phyloP scores from a whole-genome alignment of 345 rosid species.

The Eucalyptus polyanthemos region DNA sequence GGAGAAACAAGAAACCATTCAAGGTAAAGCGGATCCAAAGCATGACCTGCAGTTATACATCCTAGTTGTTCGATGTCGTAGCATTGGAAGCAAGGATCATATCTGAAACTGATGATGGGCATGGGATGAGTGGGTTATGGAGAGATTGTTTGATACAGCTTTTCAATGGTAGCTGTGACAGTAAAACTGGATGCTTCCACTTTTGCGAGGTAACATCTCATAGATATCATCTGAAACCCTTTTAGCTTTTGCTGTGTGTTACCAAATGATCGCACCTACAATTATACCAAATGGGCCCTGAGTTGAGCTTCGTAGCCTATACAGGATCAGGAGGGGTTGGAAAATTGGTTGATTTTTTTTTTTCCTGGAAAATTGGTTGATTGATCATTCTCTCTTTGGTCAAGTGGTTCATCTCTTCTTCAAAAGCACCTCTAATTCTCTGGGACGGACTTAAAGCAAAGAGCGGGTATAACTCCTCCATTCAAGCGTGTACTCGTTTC shows the following conservation, averaged over 20 bases:
- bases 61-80: background rate
- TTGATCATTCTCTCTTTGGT: background rate
- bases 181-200: background rate
- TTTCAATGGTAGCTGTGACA: background rate
- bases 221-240: background rate
- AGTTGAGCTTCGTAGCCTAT: background rate
- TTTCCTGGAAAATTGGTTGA: background rate
- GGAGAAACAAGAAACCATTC: background rate
- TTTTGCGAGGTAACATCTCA: background rate
- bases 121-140: background rate
- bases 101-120: background rate
- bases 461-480: background rate
- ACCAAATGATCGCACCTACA: background rate
- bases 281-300: background rate
- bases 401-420: background rate
- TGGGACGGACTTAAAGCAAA: background rate
- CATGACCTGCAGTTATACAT: background rate
- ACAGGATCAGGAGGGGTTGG: background rate
- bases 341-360: background rate
- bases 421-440: background rate
- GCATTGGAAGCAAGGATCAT: background rate
- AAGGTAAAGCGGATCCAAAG: background rate
- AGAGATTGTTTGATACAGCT: background rate
- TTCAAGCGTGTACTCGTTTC: background rate
- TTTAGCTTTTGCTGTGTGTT: background rate